phyloP scores from a whole-genome alignment of 176 grass and related monocot genomes.

The Zea mays region DNA sequence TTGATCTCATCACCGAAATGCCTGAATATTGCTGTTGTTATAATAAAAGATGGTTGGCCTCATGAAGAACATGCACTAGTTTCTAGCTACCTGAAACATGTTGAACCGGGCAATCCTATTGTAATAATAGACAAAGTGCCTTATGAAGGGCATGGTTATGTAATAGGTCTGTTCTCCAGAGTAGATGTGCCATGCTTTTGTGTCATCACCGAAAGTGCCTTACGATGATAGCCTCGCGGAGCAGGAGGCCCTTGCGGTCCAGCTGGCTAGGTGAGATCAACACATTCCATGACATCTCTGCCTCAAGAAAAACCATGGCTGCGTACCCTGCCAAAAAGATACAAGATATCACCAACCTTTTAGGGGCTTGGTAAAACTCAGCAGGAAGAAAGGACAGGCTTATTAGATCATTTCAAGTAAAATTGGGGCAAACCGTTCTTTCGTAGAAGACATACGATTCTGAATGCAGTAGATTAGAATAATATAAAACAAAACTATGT shows the following conservation, averaged over 20 bases:
- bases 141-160: conserved; percentile 5
- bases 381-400: background rate
- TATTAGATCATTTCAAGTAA: background rate
- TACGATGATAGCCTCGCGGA: conserved; percentile 81
- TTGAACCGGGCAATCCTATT: conserved; percentile 30
- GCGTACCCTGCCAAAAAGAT: conserved; percentile 42
- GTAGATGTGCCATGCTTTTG: conserved; percentile 24
- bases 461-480: background rate
- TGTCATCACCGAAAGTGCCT: conserved; percentile 70
- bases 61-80: conserved; percentile 14
- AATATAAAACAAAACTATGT: background rate
- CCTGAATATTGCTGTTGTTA: background rate
- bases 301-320: conserved; percentile 82
- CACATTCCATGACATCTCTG: conserved; percentile 84
- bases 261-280: conserved; percentile 71
- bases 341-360: conserved; percentile 14
- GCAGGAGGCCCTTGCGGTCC: conserved; percentile 62
- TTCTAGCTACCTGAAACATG: conserved; percentile 24
- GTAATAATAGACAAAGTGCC: conserved; percentile 36
- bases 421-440: background rate
- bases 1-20: conserved; percentile 23
- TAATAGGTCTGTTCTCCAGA: background rate
- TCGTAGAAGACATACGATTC: background rate
- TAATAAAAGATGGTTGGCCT: conserved; percentile 6
- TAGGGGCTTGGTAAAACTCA: conserved; percentile 9